Conservation (phyloP, 164 flowering plant species). For the Magnolia changhungtana region DNA sequence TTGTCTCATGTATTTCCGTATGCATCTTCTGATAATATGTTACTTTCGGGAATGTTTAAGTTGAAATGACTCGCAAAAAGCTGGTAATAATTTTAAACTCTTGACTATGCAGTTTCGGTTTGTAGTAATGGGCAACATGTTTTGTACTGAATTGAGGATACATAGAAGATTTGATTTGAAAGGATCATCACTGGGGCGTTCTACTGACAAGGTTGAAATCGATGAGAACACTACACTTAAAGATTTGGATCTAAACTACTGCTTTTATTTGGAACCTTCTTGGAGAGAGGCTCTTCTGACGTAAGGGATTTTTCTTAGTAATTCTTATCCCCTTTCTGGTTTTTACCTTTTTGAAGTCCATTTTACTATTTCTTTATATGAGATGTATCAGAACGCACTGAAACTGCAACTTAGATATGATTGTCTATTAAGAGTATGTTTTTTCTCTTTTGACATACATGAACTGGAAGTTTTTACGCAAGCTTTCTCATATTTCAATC, state of each 20-base stretch:
- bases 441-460: too few species aligned
- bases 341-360: neutral
- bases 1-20: neutral
- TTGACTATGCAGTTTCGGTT: conserved; percentile 79
- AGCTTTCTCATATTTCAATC: too few species aligned
- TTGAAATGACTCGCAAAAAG: neutral
- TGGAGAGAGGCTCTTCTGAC: conserved; percentile 76
- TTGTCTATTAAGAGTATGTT: neutral
- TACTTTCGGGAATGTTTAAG: neutral
- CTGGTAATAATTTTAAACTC: conserved; percentile 13
- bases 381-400: neutral
- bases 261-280: conserved; percentile 90
- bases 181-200: conserved; percentile 96
- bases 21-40: neutral
- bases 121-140: conserved; percentile 99
- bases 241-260: conserved; percentile 89
- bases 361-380: neutral
- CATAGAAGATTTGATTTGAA: conserved; percentile 96
- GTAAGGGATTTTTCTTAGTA: conserved; percentile 39
- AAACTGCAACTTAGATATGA: neutral
- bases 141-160: conserved; percentile 92
- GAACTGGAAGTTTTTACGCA: too few species aligned
- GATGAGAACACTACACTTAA: conserved; percentile 94
- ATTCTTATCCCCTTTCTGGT: neutral
- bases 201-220: conserved; percentile 88